Base-by-base conservation (phyloP, 306 rosid species). In the Erythrophleum fordii region DNA sequence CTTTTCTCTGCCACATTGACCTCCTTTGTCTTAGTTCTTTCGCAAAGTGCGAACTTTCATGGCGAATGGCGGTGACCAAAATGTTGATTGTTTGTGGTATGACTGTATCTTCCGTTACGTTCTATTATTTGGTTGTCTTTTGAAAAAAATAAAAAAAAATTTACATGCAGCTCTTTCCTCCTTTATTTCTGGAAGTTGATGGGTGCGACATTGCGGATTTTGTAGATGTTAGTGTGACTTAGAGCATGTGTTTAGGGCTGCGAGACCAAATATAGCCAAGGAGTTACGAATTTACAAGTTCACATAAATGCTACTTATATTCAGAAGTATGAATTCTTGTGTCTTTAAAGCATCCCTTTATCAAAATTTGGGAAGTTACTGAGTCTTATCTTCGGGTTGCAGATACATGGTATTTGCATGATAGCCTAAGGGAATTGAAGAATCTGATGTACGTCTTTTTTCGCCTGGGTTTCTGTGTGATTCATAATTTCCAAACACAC, bases 1-100 rank as follows among this genome's bases (percentile, higher is more conserved):
- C 28, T 42, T 62, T 22, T 69, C 20, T 69, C 23, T 49, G 12
- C 45, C 44, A 9, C 73, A 37, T 71, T 82, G 60, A 26, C 59
- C 45, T 6, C 58, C 65, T 44, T 67, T 44, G 82, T 74, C 41
- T 51, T 62, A 49, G 5, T 42, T 22, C 42, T 52, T 9, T 31
- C 39, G 61, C 71, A 3, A 56, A 34, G 31, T 56, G 64, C 26
- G 16, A 11, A 8, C 41, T 75, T 65, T 80, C 77, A 90, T 90
- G 93, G 91, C 79, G 46, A 76, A 72, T 75, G 82, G 41, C 31
- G 75, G 25, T 44, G 69, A 20, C 48, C 77, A 53, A 5, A 48
- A 46, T 76, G 72, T 78, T 80, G 76, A 35, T 82, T 69, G 72
- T 81, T 78, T 83, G 72, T 76, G 91, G 93, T 92, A 89, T 77